Conservation (phyloP, 2,329 filamentous ascomycete genomes). For the Grosmannia clavigera region DNA sequence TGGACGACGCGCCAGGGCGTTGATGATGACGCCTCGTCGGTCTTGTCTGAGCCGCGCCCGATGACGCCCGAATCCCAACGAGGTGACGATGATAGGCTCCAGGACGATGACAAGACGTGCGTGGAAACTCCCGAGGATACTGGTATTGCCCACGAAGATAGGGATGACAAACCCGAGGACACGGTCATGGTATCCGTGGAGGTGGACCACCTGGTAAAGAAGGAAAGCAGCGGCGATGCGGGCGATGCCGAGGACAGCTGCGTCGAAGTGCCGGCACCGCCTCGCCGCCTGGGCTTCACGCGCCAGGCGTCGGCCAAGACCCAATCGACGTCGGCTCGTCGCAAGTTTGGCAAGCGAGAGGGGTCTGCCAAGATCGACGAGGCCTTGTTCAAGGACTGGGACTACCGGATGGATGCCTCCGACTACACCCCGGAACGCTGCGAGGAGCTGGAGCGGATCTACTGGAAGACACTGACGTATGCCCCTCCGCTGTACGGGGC, state of each 20-base stretch:
- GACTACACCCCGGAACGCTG: slow-evolving; percentile 87
- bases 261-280: not conserved
- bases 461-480: slow-evolving; percentile 96
- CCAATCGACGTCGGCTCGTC: slow-evolving; percentile 71
- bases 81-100: slow-evolving; percentile 11
- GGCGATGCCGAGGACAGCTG: slow-evolving; percentile 20
- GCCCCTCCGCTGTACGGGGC: slow-evolving; percentile 91
- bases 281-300: slow-evolving; percentile 36
- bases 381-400: slow-evolving; percentile 77
- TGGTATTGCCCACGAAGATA: slow-evolving; percentile 8
- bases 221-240: slow-evolving; percentile 34
- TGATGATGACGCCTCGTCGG: slow-evolving; percentile 25
- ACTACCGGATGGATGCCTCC: slow-evolving; percentile 77
- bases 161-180: slow-evolving; percentile 19
- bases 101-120: slow-evolving; percentile 11
- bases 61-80: slow-evolving; percentile 45
- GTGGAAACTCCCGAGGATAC: slow-evolving; percentile 7
- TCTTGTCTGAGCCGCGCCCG: slow-evolving; percentile 33
- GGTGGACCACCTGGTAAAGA: slow-evolving; percentile 27
- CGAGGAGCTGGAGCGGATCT: slow-evolving; percentile 84
- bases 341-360: slow-evolving; percentile 75
- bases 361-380: slow-evolving; percentile 73
- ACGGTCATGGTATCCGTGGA: slow-evolving; percentile 36
- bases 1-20: slow-evolving; percentile 27
- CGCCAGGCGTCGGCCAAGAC: slow-evolving; percentile 44